These are phyloP conservation scores for Hericium erinaceus DNA, from an alignment of 768 basidiomycete species.

Conservation along the genomic window DNA sequence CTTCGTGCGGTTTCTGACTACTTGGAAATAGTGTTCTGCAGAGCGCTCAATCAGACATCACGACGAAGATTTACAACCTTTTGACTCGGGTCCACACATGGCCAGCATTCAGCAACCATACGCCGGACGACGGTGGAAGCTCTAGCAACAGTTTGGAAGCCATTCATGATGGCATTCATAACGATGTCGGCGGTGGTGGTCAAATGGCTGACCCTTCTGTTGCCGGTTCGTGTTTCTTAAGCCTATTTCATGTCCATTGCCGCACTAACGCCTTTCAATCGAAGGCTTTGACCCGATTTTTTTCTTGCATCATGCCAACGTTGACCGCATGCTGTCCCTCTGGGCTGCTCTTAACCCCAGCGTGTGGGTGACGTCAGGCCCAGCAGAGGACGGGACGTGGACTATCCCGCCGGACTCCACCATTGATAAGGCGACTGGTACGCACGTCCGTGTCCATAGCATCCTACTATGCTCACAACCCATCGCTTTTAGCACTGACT, in stretches of 20 bases:
- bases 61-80: constrained; percentile 20
- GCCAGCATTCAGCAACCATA: constrained; percentile 39
- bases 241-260: constrained; percentile 16
- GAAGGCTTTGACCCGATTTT: constrained; percentile 45
- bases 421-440: constrained; percentile 6
- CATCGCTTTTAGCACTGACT: constrained; percentile 26
- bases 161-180: constrained; percentile 40
- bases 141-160: constrained; percentile 39
- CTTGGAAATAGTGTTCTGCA: constrained; percentile 1
- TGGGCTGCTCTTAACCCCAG: constrained; percentile 39
- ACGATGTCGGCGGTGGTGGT: constrained; percentile 11
- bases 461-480: not conserved
- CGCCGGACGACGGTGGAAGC: constrained; percentile 26
- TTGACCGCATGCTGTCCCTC: constrained; percentile 42
- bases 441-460: not conserved
- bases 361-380: constrained; percentile 27
- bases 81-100: constrained; percentile 30
- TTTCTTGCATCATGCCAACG: constrained; percentile 44
- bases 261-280: too few species aligned
- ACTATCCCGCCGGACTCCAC: constrained; percentile 1
- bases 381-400: constrained; percentile 9
- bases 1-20: not conserved
- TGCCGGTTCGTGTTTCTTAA: constrained; percentile 35
- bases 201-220: constrained; percentile 15
- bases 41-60: constrained; percentile 4